Percentiles rank a stretch among this genome's conserved stretches.
phyloP scores from a whole-genome alignment of 2,329 filamentous ascomycete genomes.

The Xylariaceae sp. region DNA sequence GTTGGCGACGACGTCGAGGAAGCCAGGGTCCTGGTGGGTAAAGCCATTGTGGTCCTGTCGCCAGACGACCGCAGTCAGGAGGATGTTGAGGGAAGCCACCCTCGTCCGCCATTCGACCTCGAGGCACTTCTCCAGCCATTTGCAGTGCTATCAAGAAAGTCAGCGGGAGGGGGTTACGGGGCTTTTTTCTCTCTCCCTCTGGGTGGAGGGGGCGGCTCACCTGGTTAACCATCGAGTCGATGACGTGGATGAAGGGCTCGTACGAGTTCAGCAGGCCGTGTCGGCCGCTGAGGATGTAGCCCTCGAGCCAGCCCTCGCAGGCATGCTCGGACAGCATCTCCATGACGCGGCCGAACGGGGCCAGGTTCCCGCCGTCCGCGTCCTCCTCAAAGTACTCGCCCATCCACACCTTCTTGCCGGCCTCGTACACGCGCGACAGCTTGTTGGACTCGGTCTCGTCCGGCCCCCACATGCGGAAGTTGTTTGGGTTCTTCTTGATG shows the following conservation, averaged over 20 bases:
- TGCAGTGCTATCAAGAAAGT: conserved; percentile 53
- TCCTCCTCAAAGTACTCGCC: conserved; percentile 74
- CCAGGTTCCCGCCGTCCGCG: conserved; percentile 64
- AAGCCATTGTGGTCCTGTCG: conserved; percentile 80
- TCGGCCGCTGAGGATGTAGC: conserved; percentile 66
- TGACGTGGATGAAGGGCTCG: conserved; percentile 76
- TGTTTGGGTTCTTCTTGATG: conserved; percentile 54
- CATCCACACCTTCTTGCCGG: conserved; percentile 73
- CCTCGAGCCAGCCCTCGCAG: conserved; percentile 73
- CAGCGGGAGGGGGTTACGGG: too few relatives aligned
- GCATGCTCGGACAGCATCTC: conserved; percentile 81
- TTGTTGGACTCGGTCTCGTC: conserved; percentile 82
- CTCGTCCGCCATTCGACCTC: conserved; percentile 71
- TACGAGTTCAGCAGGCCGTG: conserved; percentile 75
- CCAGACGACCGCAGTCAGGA: conserved; percentile 73
- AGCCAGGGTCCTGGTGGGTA: conserved; percentile 73
- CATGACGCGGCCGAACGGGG: conserved; percentile 64
- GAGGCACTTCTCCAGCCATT: conserved; percentile 77
- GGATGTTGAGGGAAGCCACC: conserved; percentile 69
- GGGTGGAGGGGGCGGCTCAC: conserved; percentile 21
- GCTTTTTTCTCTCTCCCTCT: too few relatives aligned
- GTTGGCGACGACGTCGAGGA: conserved; percentile 72
- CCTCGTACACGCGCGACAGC: conserved; percentile 62
- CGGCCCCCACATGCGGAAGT: conserved; percentile 70
- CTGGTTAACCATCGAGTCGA: conserved; percentile 80